Evolutionary conservation across 768 basidiomycete species (phyloP), one percentile per base, ranked within the genome.

Genomic region (Trametes punicea): DNA sequence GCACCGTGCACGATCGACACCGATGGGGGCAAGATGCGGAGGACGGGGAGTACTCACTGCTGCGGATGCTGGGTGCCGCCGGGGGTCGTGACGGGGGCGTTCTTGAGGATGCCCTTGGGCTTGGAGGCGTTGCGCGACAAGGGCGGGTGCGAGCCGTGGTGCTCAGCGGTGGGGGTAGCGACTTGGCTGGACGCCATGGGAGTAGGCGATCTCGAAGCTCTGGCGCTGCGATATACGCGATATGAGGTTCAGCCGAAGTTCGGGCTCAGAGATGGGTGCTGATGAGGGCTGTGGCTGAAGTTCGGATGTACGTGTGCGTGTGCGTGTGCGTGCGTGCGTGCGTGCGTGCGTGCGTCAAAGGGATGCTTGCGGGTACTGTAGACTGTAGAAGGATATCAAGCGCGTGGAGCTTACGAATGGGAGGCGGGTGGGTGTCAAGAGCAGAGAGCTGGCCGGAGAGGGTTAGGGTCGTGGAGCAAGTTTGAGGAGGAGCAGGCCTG

Each of bases 101-200:
- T 93, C 87, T 93, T 93, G 65, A 93, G 73, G 64, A 93, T 93
- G 30, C 91, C 91, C 72, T 91, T 93, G 38, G 88, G 91, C 71
- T 88, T 89, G 20, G 71, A 71, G 51, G 59, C 76, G 5, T 86
- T 86, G 54, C 87, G 83, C 55, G 77, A 80, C 27, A 68, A 59
- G 18, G 80, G 81, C 1, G 78, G 77, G 29, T 75, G 73, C 51
- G 74, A 72, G 8, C 21, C 31, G 8, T 39, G 73, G 10, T n/a
- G n/a, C n/a, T 21, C 20, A 16, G 41, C 27, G 36, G 34, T 36
- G 34, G 25, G 30, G 23, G n/a, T 9, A n/a, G 52, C 44, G 52
- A 46, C 34, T 26, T 46, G n/a, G 44, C 41, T 44, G 2, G 30
- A 44, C 31, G 52, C 42, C 42, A 38, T 45, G 30, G 39, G 20